Evolutionary conservation across 208 protist species (phyloP), one percentile per base, ranked within the genome.

Genomic region (Wallacemonas sp.): DNA sequence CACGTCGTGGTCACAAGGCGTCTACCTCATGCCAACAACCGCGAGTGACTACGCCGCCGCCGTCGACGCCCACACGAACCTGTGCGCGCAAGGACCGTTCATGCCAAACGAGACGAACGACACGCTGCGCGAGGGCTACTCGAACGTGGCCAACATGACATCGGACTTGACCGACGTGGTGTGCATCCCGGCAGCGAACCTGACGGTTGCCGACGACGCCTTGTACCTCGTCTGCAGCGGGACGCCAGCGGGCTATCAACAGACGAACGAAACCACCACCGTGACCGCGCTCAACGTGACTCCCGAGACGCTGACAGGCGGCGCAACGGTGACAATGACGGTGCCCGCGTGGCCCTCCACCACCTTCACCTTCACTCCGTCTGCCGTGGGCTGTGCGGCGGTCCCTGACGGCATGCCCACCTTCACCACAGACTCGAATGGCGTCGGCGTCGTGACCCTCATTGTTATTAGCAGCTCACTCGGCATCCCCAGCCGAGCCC

Each of bases 151-250:
- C 5, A 24, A 46, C 41, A 29, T 64, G 27, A 19, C 44, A 6
- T 14, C 29, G 1, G 62, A 64, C 23, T 23, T 26, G 1, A 16
- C 23, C 24, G 47, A 41, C 19, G 55, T 57, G 1, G 72, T 67
- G 16, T 78, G 72, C 61, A 61, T 72, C 21, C 3, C 24, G 26
- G 72, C 72, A 1, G 30, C 1, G 1, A 39, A 52, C 16, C 52
- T 78, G 11, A 24, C 17, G 0, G 44, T 33, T n/a, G 33, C 47
- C 11, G 54, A 58, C 2, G 16, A 34, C 1, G 32, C 32, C 17
- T 57, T 70, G 19, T 78, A 72, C 24, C 41, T 68, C 30, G 39
- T 72, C 17, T 78, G 72, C 27, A 67, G 65, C 17, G 64, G 60
- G 5, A 78, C 72, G 1, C 72, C 72, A 1, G 65, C 43, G 1